Evolutionary conservation across 225 moss, liverwort and hornwort genomes (phyloP).

Genomic region (Lunularia cruciata): DNA sequence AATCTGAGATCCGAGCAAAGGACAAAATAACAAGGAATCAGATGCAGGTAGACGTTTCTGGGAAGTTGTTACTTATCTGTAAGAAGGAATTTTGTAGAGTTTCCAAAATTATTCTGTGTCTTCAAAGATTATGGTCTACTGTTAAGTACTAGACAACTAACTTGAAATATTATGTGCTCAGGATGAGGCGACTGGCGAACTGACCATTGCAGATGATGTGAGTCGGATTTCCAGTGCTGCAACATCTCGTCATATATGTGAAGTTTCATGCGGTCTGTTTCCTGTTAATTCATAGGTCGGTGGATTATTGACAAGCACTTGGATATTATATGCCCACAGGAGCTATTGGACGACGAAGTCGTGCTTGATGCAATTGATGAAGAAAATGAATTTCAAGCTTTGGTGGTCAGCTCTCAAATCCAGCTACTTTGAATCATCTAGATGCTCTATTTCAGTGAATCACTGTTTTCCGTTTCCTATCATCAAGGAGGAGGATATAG

Average conservation of each 20-base stretch:
- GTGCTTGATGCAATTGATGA: conserved; percentile 93
- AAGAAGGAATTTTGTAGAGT: no score
- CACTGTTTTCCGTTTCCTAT: background rate
- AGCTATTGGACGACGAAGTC: conserved; percentile 82
- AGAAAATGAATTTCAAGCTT: conserved; percentile 92
- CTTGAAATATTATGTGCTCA: no score
- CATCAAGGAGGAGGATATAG: background rate
- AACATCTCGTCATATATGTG: background rate
- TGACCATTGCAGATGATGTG: conserved; percentile 88
- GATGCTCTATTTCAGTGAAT: background rate
- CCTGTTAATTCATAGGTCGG: no score
- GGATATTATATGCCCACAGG: conserved; percentile 36
- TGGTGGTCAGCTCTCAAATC: conserved; percentile 57
- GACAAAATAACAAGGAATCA: no score
- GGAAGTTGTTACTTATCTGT: no score
- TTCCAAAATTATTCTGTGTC: no score
- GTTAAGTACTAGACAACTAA: no score
- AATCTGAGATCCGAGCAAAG: no score
- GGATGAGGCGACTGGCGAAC: conserved; percentile 65
- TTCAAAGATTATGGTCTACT: no score
- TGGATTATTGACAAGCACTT: background rate
- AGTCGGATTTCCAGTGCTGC: conserved; percentile 13
- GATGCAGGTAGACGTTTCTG: no score
- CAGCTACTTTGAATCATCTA: background rate
- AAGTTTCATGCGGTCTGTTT: no score